phyloP scores from a whole-genome alignment of 2,329 filamentous ascomycete genomes.

The Pseudocercospora musae region DNA sequence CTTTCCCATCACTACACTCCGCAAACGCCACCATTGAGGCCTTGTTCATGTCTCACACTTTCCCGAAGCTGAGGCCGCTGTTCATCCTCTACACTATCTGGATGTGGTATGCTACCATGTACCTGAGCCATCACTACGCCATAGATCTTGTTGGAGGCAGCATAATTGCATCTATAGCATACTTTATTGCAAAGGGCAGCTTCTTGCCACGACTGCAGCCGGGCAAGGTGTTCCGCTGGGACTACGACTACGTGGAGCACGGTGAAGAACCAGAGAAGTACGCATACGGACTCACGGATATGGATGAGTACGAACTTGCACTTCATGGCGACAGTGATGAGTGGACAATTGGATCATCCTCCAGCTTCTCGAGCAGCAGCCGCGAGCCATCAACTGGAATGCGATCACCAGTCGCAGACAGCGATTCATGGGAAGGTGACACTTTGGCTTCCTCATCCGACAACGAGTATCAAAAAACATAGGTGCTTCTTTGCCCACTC shows the following conservation, averaged over 20 bases:
- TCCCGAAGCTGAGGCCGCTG: constrained; percentile 74
- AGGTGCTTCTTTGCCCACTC: constrained; percentile 8
- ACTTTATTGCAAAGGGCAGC: constrained; percentile 74
- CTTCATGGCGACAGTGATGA: constrained; percentile 69
- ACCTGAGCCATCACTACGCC: constrained; percentile 94
- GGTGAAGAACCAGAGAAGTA: constrained; percentile 59
- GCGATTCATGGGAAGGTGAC: constrained; percentile 56
- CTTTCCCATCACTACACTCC: constrained; percentile 90
- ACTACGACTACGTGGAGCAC: constrained; percentile 89
- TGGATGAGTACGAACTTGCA: constrained; percentile 49
- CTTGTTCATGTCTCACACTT: constrained; percentile 88
- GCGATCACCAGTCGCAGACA: constrained; percentile 54
- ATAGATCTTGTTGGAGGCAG: constrained; percentile 87
- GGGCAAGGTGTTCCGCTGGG: constrained; percentile 87
- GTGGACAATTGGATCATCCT: constrained; percentile 85
- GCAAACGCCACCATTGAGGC: constrained; percentile 85
- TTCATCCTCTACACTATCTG: constrained; percentile 84
- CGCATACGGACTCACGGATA: constrained; percentile 55
- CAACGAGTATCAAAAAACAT: constrained; percentile 28
- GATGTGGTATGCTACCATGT: constrained; percentile 99
- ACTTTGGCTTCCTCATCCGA: constrained; percentile 44
- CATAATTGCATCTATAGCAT: constrained; percentile 60
- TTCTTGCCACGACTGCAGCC: constrained; percentile 79
- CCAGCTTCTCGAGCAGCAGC: constrained; percentile 65
- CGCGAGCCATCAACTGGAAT: constrained; percentile 53